Conservation (phyloP, 768 basidiomycete species). For the Clavaria fumosa region DNA sequence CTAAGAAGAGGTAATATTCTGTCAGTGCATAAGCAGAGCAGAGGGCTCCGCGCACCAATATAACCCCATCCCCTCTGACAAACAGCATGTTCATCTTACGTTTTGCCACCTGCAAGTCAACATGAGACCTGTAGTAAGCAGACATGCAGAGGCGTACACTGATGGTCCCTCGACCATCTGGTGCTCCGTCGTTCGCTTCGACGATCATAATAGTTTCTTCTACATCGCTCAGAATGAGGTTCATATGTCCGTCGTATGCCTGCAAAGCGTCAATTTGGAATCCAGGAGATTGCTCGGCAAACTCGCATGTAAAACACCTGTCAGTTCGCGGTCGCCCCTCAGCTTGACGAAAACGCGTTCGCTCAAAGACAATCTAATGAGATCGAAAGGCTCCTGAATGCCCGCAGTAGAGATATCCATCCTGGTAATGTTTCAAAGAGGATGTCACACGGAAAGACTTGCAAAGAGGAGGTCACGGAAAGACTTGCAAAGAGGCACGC, state of each 20-base stretch:
- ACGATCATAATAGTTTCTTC: slow-evolving; percentile 96
- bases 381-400: slow-evolving; percentile 94
- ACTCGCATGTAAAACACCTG: slow-evolving; percentile 83
- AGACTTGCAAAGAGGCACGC: no score
- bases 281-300: slow-evolving; percentile 6
- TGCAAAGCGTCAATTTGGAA: slow-evolving; percentile 20
- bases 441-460: slow-evolving; percentile 16
- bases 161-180: slow-evolving; percentile 42
- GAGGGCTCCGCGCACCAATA: slow-evolving; percentile 45
- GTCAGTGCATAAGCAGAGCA: slow-evolving; percentile 7
- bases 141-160: slow-evolving; percentile 29
- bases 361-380: slow-evolving; percentile 88
- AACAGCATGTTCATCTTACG: slow-evolving; percentile 97
- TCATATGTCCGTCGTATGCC: slow-evolving; percentile 99
- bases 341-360: slow-evolving; percentile 98
- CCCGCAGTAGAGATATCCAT: slow-evolving; percentile 63
- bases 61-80: slow-evolving; percentile 93
- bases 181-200: slow-evolving; percentile 58
- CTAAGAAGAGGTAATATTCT: slow-evolving; percentile 20
- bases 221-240: slow-evolving; percentile 92
- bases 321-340: slow-evolving; percentile 83
- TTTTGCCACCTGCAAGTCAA: slow-evolving; percentile 58
- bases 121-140: not conserved
- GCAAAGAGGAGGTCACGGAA: no score
- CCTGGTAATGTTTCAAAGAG: slow-evolving; percentile 8